These are phyloP conservation scores for Xylariaceae sp. DNA, from an alignment of 2,329 filamentous ascomycete genomes.

Conservation along the genomic window DNA sequence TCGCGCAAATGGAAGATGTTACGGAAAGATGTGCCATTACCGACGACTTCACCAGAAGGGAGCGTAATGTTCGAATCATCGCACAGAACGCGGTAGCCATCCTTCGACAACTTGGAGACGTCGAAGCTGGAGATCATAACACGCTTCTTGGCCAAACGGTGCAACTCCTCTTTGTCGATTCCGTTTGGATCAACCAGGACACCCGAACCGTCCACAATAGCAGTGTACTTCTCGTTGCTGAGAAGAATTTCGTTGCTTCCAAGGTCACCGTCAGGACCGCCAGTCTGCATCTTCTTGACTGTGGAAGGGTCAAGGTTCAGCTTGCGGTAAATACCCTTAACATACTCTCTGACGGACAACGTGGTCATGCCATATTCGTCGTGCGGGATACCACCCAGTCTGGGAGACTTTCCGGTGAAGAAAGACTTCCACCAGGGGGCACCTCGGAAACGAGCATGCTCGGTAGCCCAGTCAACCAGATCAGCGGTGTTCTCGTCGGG, in stretches of 20 bases:
- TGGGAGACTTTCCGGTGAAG: constrained; percentile 98
- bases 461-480: constrained; percentile 96
- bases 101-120: constrained; percentile 71
- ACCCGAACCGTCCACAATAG: constrained; percentile 93
- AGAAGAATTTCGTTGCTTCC: constrained; percentile 97
- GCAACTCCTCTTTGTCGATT: constrained; percentile 75
- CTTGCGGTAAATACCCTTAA: constrained; percentile 96
- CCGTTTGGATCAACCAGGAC: constrained; percentile 92
- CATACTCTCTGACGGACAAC: constrained; percentile 89
- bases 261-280: constrained; percentile 91
- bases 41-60: constrained; percentile 77
- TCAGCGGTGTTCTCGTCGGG: constrained; percentile 98
- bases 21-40: constrained; percentile 91
- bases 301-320: constrained; percentile 78
- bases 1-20: constrained; percentile 93
- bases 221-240: constrained; percentile 90
- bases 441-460: constrained; percentile 79
- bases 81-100: constrained; percentile 87
- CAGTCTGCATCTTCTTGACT: constrained; percentile 93
- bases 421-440: constrained; percentile 99
- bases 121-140: constrained; percentile 90
- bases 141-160: constrained; percentile 77
- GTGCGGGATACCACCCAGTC: constrained; percentile 92
- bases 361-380: constrained; percentile 98
- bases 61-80: constrained; percentile 88